phyloP scores from a whole-genome alignment of 805 yeast species.

The Zygoascus ofunaensis region DNA sequence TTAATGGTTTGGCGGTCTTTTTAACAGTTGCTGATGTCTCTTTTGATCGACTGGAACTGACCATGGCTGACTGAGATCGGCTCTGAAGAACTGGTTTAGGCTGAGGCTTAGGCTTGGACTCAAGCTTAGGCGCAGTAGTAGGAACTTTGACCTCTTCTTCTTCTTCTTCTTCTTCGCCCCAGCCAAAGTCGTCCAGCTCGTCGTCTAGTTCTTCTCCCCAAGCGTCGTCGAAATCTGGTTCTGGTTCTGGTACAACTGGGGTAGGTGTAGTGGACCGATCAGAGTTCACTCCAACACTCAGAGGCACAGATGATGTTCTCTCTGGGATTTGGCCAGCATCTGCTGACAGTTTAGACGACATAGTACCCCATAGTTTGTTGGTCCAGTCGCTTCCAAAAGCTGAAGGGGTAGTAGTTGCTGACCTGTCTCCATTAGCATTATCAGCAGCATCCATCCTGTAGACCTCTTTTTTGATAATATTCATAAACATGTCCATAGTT shows the following conservation, averaged over 20 bases:
- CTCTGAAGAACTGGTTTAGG: no score
- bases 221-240: constrained; percentile 19
- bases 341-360: not conserved
- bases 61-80: no score
- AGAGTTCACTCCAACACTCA: constrained; percentile 8
- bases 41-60: no score
- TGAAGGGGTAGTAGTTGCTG: not conserved
- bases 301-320: constrained; percentile 9
- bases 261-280: not conserved
- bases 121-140: not conserved
- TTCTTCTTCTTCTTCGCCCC: constrained; percentile 2
- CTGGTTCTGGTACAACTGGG: not conserved
- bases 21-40: not conserved
- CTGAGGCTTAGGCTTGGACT: constrained; percentile 2
- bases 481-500: constrained; percentile 54
- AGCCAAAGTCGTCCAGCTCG: constrained; percentile 2
- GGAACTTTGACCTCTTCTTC: constrained; percentile 2
- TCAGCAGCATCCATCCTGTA: constrained; percentile 2
- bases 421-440: not conserved
- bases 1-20: not conserved
- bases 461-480: constrained; percentile 42
- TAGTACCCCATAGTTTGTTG: not conserved
- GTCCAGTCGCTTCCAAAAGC: constrained; percentile 2
- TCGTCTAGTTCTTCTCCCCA: constrained; percentile 20
- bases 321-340: not conserved